Evolutionary conservation across 2,329 filamentous ascomycete genomes (phyloP), one percentile per base, ranked within the genome.

Genomic region (Calonectria pteridis): DNA sequence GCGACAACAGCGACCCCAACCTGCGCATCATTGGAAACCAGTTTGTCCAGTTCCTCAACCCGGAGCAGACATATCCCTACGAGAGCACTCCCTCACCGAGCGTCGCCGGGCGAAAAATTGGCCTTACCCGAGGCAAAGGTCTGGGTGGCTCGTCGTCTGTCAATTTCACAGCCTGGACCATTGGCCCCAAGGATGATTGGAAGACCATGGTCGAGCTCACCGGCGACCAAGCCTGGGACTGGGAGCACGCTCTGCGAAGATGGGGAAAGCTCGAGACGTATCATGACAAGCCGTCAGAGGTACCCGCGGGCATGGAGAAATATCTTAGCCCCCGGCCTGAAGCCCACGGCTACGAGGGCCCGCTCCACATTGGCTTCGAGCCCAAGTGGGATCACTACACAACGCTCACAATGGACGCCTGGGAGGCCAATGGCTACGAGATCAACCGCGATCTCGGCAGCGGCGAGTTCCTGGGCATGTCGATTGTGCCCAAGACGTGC

Each of bases 81-180:
- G 71, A 76, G 26, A 76, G 75, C 66, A 65, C 40, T 2, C 71
- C 73, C 4, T 74, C 75, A 26, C 20, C 67, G 13, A 71, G 75
- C 23, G 53, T 76, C 3, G 73, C 49, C 4, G 73, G 71, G 9
- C 75, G 75, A 13, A 69, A 59, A 31, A 70, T 76, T 18, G 73
- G 72, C 9, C 73, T 76, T n/a, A 62, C 73, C 11, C 71, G 75
- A 9, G 75, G 75, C 4, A 74, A 68, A 33, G 75, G 75, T 0
- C 63, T 76, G 6, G 75, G 75, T 6, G 75, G 75, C 26, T 74
- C 75, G 20, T 72, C 75, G 13, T 35, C 59, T 16, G 66, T 76
- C 68, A 76, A 76, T 71, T 76, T 76, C 46, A 75, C 74, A 1
- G 73, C 74, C 9, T 75, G 74, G 74, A 74, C 72, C 10, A 69